A percentile compares a stretch with the other conserved stretches of the same genome.
These are phyloP conservation scores for Neurospora sp. DNA, from an alignment of 495 filamentous ascomycete species.

Conservation along the genomic window DNA sequence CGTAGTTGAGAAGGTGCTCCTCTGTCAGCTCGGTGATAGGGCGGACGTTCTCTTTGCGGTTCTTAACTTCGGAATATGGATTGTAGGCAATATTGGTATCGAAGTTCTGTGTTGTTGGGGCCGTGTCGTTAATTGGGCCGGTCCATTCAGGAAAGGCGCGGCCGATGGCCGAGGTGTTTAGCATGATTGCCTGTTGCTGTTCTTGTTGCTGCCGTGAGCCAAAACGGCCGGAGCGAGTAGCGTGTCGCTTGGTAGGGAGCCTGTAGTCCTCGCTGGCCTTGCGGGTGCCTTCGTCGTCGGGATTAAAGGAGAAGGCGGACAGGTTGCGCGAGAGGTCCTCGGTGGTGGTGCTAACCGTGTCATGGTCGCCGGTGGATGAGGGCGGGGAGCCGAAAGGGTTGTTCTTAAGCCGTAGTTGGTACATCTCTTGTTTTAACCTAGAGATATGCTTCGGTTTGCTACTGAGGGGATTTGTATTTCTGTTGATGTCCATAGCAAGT, in stretches of 20 bases:
- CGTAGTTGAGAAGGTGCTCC: constrained; percentile 19
- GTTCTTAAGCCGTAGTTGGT: constrained; percentile 23
- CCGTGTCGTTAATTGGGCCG: constrained; percentile 14
- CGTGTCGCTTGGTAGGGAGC: constrained; percentile 9
- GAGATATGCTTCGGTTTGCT: constrained; percentile 26
- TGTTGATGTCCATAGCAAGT: constrained; percentile 24
- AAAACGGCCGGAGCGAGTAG: constrained; percentile 21
- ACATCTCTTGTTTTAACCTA: constrained; percentile 27
- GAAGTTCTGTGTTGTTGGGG: constrained; percentile 12
- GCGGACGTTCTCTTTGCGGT: constrained; percentile 32
- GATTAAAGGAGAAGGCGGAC: constrained; percentile 35
- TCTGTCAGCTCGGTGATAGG: constrained; percentile 15
- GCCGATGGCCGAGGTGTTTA: constrained; percentile 55
- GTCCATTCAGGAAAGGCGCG: constrained; percentile 54
- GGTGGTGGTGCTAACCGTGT: constrained; percentile 37
- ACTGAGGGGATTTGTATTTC: constrained; percentile 14
- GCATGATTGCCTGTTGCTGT: constrained; percentile 10
- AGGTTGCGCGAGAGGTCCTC: constrained; percentile 25
- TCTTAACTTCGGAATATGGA: constrained; percentile 5
- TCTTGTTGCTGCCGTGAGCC: constrained; percentile 6
- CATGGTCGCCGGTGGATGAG: constrained; percentile 42
- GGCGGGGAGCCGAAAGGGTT: constrained; percentile 42
- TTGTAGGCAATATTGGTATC: constrained; percentile 11
- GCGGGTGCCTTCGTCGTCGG: constrained; percentile 37
- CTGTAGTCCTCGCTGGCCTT: constrained; percentile 17